These are phyloP conservation scores for Wickerhamiella shivajii DNA, from an alignment of 805 yeast species.

Conservation along the genomic window DNA sequence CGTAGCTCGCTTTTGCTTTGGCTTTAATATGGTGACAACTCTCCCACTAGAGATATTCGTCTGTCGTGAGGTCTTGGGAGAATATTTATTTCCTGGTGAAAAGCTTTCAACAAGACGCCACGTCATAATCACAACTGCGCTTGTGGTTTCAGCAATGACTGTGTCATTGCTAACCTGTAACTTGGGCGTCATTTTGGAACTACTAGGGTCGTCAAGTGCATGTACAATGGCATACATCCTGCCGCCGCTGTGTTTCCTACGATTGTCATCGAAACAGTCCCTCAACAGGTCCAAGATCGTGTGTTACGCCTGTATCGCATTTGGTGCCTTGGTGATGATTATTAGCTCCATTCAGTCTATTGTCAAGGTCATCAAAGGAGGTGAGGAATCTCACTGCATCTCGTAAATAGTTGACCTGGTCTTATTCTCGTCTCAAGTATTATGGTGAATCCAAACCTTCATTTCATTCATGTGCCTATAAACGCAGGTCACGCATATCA, in stretches of 20 bases:
- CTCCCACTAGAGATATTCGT: constrained; percentile 86
- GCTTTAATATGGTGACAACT: constrained; percentile 83
- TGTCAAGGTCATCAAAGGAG: constrained; percentile 29
- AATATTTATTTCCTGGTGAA: constrained; percentile 31
- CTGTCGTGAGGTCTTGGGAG: constrained; percentile 71
- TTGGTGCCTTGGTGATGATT: constrained; percentile 67
- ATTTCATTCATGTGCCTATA: background rate
- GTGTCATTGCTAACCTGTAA: constrained; percentile 73
- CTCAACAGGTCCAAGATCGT: constrained; percentile 34
- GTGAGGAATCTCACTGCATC: constrained; percentile 13
- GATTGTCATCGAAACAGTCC: constrained; percentile 38
- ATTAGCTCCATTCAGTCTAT: constrained; percentile 69
- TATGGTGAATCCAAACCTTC: background rate
- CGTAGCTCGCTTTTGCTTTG: constrained; percentile 80
- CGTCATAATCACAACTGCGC: constrained; percentile 43
- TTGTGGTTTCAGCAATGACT: constrained; percentile 56
- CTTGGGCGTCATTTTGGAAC: constrained; percentile 74
- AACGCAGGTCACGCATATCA: background rate
- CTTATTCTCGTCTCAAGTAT: background rate
- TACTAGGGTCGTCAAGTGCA: constrained; percentile 88
- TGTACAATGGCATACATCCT: constrained; percentile 82
- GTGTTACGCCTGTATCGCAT: constrained; percentile 42
- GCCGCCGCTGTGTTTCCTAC: constrained; percentile 73
- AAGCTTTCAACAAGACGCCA: constrained; percentile 30
- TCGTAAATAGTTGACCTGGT: constrained; percentile 6